Evolutionary conservation across 176 grass and related monocot genomes (phyloP).

Genomic region (Alopecurus myosuroides): DNA sequence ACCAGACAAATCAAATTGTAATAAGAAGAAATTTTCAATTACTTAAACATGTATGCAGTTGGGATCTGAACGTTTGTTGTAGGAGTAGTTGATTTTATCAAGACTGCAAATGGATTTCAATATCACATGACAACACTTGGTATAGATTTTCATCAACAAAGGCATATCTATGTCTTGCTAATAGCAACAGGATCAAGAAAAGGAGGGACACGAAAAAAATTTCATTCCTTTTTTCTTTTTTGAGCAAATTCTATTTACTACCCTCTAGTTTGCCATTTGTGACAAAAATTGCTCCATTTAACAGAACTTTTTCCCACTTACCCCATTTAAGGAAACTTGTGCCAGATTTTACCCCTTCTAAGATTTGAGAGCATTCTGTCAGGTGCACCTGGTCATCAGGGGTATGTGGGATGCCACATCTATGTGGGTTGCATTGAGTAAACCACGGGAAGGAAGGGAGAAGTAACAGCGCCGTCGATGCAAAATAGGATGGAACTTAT

Average conservation of each 20-base stretch:
- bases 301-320: background rate
- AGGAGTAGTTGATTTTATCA: slow-evolving; percentile 10
- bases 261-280: background rate
- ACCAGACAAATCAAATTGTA: slow-evolving; percentile 4
- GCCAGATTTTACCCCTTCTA: background rate
- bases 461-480: background rate
- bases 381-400: background rate
- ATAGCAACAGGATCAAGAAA: slow-evolving; percentile 6
- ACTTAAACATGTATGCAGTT: background rate
- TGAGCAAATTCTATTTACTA: background rate
- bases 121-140: slow-evolving; percentile 13
- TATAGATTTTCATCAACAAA: background rate
- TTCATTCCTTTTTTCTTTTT: background rate
- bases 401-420: background rate
- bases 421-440: background rate
- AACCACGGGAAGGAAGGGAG: background rate
- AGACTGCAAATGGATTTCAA: background rate
- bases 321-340: background rate
- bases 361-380: background rate
- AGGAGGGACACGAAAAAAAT: background rate
- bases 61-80: background rate
- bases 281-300: background rate
- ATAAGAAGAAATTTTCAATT: slow-evolving; percentile 6
- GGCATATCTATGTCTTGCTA: background rate
- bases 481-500: background rate